These are phyloP conservation scores for Diaporthe sp. DNA, from an alignment of 2,329 filamentous ascomycete genomes.

Conservation along the genomic window DNA sequence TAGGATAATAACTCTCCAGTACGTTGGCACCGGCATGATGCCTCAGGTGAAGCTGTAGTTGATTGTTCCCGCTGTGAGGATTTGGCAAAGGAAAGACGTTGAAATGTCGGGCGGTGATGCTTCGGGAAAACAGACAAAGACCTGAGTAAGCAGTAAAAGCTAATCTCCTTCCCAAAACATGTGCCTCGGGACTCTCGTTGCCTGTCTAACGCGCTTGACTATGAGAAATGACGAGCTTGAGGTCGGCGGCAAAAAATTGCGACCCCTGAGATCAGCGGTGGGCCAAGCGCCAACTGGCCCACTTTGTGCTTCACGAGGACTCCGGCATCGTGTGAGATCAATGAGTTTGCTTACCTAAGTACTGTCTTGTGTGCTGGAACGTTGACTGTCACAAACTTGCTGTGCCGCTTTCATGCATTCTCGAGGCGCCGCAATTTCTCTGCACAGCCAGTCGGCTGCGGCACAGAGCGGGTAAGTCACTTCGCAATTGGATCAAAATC, in stretches of 20 bases:
- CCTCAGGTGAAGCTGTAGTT: background rate
- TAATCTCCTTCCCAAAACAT: background rate
- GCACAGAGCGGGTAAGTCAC: no score
- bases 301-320: no score
- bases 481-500: no score
- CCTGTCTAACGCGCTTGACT: no score
- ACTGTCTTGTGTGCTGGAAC: no score
- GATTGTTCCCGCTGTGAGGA: background rate
- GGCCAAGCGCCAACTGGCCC: background rate
- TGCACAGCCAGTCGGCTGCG: no score
- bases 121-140: background rate
- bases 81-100: background rate
- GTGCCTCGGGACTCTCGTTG: no score
- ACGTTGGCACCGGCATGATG: background rate
- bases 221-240: background rate
- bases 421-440: no score
- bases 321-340: no score
- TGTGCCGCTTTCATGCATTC: no score
- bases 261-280: background rate
- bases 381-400: no score
- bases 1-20: background rate
- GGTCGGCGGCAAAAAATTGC: background rate
- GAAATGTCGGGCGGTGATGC: background rate
- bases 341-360: no score
- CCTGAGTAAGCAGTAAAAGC: background rate